Percentiles rank a stretch among this genome's conserved stretches.
phyloP scores from a whole-genome alignment of 768 basidiomycete species.

The Boletus tylopilopsis region DNA sequence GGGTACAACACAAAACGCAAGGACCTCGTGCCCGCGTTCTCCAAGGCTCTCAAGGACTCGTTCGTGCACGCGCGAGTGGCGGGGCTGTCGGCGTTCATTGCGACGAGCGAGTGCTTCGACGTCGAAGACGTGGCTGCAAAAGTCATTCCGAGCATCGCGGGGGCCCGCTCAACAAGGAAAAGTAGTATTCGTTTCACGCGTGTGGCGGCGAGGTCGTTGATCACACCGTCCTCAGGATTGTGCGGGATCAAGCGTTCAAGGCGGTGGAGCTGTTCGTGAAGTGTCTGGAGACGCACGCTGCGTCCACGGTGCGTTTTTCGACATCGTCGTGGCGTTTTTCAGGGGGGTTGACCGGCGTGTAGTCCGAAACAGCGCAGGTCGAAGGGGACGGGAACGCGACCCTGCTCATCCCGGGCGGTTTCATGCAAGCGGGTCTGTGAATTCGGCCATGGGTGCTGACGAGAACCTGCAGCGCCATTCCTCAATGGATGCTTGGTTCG shows the following conservation, averaged over 20 bases:
- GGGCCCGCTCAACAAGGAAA: constrained; percentile 88
- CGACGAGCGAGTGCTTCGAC: constrained; percentile 87
- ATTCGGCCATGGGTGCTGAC: constrained; percentile 87
- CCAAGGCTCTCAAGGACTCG: constrained; percentile 80
- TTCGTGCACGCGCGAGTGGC: constrained; percentile 95
- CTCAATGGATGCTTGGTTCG: too few species aligned
- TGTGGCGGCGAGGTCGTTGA: too few species aligned
- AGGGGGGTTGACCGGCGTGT: background rate
- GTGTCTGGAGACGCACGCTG: constrained; percentile 73
- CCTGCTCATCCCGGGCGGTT: constrained; percentile 28
- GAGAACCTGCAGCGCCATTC: too few species aligned
- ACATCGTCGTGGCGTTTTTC: background rate
- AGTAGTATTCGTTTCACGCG: constrained; percentile 47
- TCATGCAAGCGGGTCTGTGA: constrained; percentile 52
- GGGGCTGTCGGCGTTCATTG: constrained; percentile 93
- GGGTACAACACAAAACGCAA: constrained; percentile 90
- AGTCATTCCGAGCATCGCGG: constrained; percentile 83
- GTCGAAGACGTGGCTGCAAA: constrained; percentile 83
- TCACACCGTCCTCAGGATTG: constrained; percentile 58
- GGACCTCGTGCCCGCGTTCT: constrained; percentile 95
- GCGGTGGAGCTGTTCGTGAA: constrained; percentile 86
- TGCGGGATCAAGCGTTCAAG: constrained; percentile 95
- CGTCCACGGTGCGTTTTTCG: constrained; percentile 63
- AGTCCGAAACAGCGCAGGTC: constrained; percentile 56
- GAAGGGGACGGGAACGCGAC: constrained; percentile 33